Evolutionary conservation across 2,329 filamentous ascomycete species (phyloP), one percentile per base, ranked within the genome.

Genomic region (Aspergillus sp.): DNA sequence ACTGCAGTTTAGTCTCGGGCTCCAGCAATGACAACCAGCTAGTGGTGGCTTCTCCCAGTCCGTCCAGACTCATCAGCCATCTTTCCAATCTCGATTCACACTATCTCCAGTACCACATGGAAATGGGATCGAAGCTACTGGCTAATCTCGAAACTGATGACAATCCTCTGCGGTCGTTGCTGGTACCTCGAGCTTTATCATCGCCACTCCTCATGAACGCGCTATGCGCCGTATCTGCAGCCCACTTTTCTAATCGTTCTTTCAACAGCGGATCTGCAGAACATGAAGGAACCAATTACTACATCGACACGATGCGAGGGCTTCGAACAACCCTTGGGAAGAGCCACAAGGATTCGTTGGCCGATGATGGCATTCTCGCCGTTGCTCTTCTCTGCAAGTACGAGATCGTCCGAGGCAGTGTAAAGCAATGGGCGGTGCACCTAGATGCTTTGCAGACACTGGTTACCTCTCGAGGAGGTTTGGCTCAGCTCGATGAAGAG

Each of bases 311-410:
- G 3, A 64, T 75, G 31, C 67, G 60, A n/a, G 71, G 70, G 3
- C 58, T 75, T 6, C 69, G 71, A n/a, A 61, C 57, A 5, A 66
- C 63, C 3, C 60, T 75, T 8, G 59, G 60, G 3, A 59, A 61
- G 40, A 57, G 57, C 35, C 44, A 65, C 7, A 57, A 56, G 2
- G 57, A 62, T 21, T 9, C 47, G 2, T 56, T 70, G 8, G 59
- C 71, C 3, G 71, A 73, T 37, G 71, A 75, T 47, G 58, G 68
- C 2, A 67, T 75, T 46, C 61, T 74, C 19, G 66, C 73, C 2
- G 69, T 75, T 15, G 73, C 70, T 14, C 65, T 74, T 23, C 59
- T 75, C n/a, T 73, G 70, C 62, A 75, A 75, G 53, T 75, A 74
- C 46, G 73, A 75, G 50, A 66, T 74, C 33, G 68, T 74, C 3